A percentile compares a stretch with the other conserved stretches of the same genome.
Evolutionary conservation across 1,284 basidiomycete species (phyloP).

Genomic region (Trametes polyzona): DNA sequence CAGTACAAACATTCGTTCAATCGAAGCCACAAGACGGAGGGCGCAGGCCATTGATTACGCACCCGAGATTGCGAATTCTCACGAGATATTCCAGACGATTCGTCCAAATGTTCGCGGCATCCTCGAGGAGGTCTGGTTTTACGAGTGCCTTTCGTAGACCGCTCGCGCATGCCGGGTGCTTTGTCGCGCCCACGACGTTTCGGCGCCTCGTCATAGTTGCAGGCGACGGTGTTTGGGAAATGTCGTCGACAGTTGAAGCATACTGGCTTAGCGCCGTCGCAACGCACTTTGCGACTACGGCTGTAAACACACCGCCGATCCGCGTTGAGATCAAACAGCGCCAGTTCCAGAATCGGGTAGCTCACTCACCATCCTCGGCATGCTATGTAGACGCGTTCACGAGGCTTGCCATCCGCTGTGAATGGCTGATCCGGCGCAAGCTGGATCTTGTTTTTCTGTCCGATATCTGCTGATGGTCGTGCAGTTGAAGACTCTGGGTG

Average conservation of each 20-base stretch:
- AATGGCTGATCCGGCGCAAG: conserved; percentile 7
- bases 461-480: not conserved
- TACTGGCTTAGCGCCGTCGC: conserved; percentile 73
- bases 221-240: conserved; percentile 25
- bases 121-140: not conserved
- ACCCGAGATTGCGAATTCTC: no score
- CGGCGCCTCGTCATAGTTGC: conserved; percentile 65
- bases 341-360: not conserved
- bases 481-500: not conserved
- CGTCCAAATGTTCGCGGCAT: not conserved
- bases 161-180: conserved; percentile 69
- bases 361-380: not conserved
- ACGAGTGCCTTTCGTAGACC: conserved; percentile 33
- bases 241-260: conserved; percentile 71
- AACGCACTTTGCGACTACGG: conserved; percentile 76
- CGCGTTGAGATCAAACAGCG: not conserved
- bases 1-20: no score
- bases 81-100: no score
- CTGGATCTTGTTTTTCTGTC: conserved; percentile 40
- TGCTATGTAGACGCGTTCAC: conserved; percentile 8
- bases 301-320: conserved; percentile 39
- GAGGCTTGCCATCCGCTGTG: conserved; percentile 7
- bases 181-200: conserved; percentile 79
- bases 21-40: no score
- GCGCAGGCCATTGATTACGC: no score